Base-by-base conservation (phyloP, 305 asterid genomes). In the Fraxinus albicans region DNA sequence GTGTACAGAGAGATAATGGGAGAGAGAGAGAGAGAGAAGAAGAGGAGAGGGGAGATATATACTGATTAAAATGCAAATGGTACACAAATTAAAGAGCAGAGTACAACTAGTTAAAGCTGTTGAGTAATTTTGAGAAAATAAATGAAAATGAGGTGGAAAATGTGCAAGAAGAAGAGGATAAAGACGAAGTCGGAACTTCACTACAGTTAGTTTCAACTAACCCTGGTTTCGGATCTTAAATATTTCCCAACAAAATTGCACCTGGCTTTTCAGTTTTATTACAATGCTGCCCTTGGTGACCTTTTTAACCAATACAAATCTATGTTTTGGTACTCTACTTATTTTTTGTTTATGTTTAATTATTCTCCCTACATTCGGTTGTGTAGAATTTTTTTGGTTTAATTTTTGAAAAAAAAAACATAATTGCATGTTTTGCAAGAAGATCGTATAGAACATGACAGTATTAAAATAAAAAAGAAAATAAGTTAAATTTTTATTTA, bases 81-180 rank as follows among this genome's bases (percentile, higher is more conserved):
- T 81, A 86, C 88, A 82, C 74, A 31, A 36, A 13, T 31, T 19
- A 42, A 76, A 73, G 70, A 31, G 7, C 12, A 86, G 34, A 50
- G 87, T 86, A 86, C 89, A 86, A 84, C 74, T 42, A 65, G 83
- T 70, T 19, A 69, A 63, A 67, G 80, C 34, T 3, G 76, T 25
- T 10, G 69, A 53, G 2, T 38, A 65, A 76, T 67, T 60, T 84
- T 70, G 44, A 77, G 72, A 72, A 60, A 42, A 76, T 38, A 83
- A 83, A 58, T 36, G 21, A n/a, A 75, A 87, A 89, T 89, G 90
- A 89, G 55, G 85, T 87, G 91, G 91, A 87, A 88, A 85, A 79
- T 85, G 65, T 8, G 85, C 10, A 17, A 73, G 86, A 60, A 77
- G 81, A 85, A 85, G 81, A 40, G 89, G 91, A 88, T 86, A 86